Base-by-base conservation (phyloP, 202 grass and related monocot species). In the Bolboschoenoplectus hybrid region DNA sequence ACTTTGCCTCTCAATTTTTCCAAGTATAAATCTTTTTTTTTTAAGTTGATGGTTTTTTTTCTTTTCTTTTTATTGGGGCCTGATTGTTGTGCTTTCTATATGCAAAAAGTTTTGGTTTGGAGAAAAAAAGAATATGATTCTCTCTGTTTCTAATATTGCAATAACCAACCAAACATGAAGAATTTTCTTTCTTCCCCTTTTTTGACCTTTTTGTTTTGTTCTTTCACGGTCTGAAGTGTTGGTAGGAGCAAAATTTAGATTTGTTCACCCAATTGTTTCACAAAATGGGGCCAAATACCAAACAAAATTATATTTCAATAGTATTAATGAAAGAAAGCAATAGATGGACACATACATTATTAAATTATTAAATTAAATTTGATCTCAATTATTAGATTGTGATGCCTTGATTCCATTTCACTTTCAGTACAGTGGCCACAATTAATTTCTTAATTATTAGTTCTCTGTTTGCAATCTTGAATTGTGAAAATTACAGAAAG, bases 121-220 rank as follows among this genome's bases (percentile, higher is more conserved):
- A 80, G 26, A 26, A 26, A 26, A 72, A 79, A 61, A 80, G 76
- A 80, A 80, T 80, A 80, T 13, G 76, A 61, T 80, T 80, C 76
- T 58, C 67, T 72, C 53, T 62, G 76, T 62, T 80, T 80, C 76
- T 61, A 41, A 80, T 80, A 38, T 80, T 80, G 35, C 76, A 80
- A 80, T 39, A 80, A 61, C 16, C 53, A 80, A 80, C 56, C 76
- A 80, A 80, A 61, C 55, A 80, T 19, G 16, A 80, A 61, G 76
- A 80, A 80, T 80, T 61, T 80, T 14, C 52, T 80, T 32, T 43
- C 76, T 44, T 20, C 35, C 55, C 53, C 61, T 80, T 79, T 61
- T 43, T 41, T 26, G 26, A 26, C 41, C 52, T 40, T 61, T 80
- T 80, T 80, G 76, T 43, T 61, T 80, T 80, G 76, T 80, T 80